These are phyloP conservation scores for Yamadazyma kanchanaburiensis DNA, from an alignment of 1,139 yeast species.

Conservation along the genomic window DNA sequence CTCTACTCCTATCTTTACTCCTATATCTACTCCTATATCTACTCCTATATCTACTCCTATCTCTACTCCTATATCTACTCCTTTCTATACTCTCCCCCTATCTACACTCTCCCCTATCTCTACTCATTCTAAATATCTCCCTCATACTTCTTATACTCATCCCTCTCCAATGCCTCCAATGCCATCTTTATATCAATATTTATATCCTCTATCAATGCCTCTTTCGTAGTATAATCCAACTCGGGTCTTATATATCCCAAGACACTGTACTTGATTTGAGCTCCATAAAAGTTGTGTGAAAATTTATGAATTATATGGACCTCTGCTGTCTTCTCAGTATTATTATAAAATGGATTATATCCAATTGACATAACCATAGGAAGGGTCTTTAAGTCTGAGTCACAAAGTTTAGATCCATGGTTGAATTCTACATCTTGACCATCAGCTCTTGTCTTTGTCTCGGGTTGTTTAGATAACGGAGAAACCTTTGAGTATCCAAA, in stretches of 20 bases:
- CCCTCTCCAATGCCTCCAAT: constrained; percentile 35
- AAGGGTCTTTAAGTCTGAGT: constrained; percentile 41
- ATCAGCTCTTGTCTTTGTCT: constrained; percentile 31
- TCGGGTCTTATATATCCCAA: constrained; percentile 93
- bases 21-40: too few species aligned
- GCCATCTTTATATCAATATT: constrained; percentile 76
- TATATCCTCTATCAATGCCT: constrained; percentile 84
- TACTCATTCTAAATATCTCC: too few species aligned
- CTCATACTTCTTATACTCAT: constrained; percentile 15
- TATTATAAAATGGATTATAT: constrained; percentile 89
- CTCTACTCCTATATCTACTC: too few species aligned
- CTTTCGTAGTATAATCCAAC: constrained; percentile 78
- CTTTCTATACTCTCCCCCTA: too few species aligned
- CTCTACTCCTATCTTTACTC: too few species aligned
- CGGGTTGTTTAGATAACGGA: constrained; percentile 17
- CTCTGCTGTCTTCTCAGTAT: constrained; percentile 78
- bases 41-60: too few species aligned
- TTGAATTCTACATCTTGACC: constrained; percentile 50
- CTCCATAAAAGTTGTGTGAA: constrained; percentile 73
- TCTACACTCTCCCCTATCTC: too few species aligned
- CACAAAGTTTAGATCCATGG: constrained; percentile 52
- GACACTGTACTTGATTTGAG: constrained; percentile 61
- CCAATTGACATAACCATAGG: constrained; percentile 98
- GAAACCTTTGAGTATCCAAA: constrained; percentile 71
- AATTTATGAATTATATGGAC: constrained; percentile 82